These are phyloP conservation scores for Phaffia tasmanica DNA, from an alignment of 768 basidiomycete genomes.

Conservation along the genomic window DNA sequence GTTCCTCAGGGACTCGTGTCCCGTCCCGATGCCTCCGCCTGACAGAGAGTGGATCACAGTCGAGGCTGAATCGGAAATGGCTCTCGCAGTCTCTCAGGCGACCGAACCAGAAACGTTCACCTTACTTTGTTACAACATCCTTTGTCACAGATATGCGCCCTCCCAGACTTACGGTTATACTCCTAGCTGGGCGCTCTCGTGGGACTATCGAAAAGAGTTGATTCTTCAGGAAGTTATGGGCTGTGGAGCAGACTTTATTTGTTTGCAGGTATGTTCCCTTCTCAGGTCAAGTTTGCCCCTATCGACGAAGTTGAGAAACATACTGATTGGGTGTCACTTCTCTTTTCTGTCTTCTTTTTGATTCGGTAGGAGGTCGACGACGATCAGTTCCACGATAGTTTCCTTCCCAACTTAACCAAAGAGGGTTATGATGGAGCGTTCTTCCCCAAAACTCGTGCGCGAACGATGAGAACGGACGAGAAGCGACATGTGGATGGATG, in stretches of 20 bases:
- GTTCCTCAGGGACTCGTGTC: conserved; percentile 86
- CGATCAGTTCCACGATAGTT: conserved; percentile 83
- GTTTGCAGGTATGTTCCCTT: conserved; percentile 50
- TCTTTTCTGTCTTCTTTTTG: background rate
- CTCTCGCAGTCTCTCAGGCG: background rate
- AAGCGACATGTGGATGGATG: conserved; percentile 85
- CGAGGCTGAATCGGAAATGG: conserved; percentile 23
- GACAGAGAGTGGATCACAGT: conserved; percentile 53
- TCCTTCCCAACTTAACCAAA: conserved; percentile 57
- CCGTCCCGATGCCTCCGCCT: conserved; percentile 67
- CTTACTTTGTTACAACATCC: conserved; percentile 82
- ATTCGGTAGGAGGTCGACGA: conserved; percentile 63
- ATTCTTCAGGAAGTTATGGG: conserved; percentile 74
- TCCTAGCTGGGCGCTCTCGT: conserved; percentile 88
- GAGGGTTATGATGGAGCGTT: conserved; percentile 83
- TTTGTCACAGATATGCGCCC: conserved; percentile 83
- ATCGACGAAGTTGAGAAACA: background rate
- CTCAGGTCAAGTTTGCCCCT: background rate
- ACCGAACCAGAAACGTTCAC: conserved; percentile 54
- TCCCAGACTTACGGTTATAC: conserved; percentile 88
- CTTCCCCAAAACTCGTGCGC: conserved; percentile 82
- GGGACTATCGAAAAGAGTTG: conserved; percentile 83
- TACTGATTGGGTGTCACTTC: conserved; percentile 1
- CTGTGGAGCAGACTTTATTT: conserved; percentile 77
- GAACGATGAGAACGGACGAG: conserved; percentile 82